Conservation (phyloP, 306 rosid species). For the Casuarina cunninghamiana region DNA sequence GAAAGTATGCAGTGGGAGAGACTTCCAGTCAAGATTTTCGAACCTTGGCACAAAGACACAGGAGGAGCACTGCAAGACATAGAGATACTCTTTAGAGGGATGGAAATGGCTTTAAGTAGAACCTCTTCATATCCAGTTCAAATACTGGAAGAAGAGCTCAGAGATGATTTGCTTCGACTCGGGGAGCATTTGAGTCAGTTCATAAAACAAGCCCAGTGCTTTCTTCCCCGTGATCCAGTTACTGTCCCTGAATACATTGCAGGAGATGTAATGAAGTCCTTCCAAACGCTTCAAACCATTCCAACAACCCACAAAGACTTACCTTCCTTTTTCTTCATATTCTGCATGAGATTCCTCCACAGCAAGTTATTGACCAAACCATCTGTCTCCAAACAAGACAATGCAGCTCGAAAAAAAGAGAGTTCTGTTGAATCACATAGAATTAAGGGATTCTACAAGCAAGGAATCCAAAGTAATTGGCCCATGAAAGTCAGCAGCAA, state of each 20-base stretch:
- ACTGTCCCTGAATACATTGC: slow-evolving; percentile 52
- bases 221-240: slow-evolving; percentile 25
- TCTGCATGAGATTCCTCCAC: slow-evolving; percentile 54
- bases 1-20: slow-evolving; percentile 68
- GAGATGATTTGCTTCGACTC: slow-evolving; percentile 38
- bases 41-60: slow-evolving; percentile 12
- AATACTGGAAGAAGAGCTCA: slow-evolving; percentile 31
- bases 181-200: slow-evolving; percentile 37
- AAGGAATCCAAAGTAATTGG: slow-evolving; percentile 18
- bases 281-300: slow-evolving; percentile 46
- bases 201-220: slow-evolving; percentile 27
- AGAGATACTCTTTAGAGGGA: slow-evolving; percentile 48
- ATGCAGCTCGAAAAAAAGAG: not conserved
- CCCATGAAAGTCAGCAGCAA: slow-evolving; percentile 15
- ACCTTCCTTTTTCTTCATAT: slow-evolving; percentile 60
- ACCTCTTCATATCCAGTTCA: slow-evolving; percentile 45
- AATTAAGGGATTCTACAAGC: slow-evolving; percentile 6
- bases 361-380: slow-evolving; percentile 2
- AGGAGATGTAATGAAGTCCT: slow-evolving; percentile 29
- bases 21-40: slow-evolving; percentile 29
- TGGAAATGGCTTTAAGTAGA: slow-evolving; percentile 53
- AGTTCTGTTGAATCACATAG: not conserved
- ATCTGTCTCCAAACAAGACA: not conserved
- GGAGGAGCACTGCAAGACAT: slow-evolving; percentile 40
- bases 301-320: slow-evolving; percentile 43